Conservation (phyloP, 805 yeast genomes). For the Metschnikowia dekortorum region DNA sequence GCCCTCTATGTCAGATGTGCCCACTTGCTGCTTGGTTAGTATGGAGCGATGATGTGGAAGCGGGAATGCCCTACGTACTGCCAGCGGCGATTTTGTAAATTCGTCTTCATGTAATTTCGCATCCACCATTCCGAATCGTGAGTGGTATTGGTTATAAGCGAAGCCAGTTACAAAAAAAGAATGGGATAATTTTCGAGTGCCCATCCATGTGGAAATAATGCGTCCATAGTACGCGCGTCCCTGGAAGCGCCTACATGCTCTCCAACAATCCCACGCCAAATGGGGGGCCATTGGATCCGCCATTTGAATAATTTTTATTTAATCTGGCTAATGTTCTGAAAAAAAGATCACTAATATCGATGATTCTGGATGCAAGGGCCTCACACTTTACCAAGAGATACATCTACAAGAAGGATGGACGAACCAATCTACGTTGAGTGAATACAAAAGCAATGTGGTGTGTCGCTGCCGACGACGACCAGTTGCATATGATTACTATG, state of each 20-base stretch:
- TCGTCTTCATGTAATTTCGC: slow-evolving; percentile 6
- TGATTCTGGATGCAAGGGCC: background rate
- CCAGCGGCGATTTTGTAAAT: slow-evolving; percentile 14
- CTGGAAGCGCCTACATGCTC: background rate
- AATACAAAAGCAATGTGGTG: background rate
- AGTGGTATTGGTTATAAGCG: slow-evolving; percentile 3
- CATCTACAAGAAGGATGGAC: background rate
- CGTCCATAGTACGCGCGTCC: slow-evolving; percentile 5
- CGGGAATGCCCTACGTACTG: slow-evolving; percentile 7
- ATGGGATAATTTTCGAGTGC: slow-evolving; percentile 1
- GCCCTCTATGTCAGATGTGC: slow-evolving; percentile 3
- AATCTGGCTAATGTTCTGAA: background rate
- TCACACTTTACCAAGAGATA: background rate
- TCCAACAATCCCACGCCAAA: background rate
- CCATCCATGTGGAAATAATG: slow-evolving; percentile 1
- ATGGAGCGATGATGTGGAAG: background rate
- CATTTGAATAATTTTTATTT: too few species aligned
- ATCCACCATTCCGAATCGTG: background rate
- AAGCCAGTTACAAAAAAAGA: slow-evolving; percentile 1
- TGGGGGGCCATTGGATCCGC: background rate
- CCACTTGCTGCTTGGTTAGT: slow-evolving; percentile 4
- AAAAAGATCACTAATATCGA: background rate
- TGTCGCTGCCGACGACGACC: background rate
- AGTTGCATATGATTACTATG: background rate
- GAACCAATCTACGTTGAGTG: background rate